These are phyloP conservation scores for Gastrolobium bilobum DNA, from an alignment of 306 rosid genomes.

Conservation along the genomic window DNA sequence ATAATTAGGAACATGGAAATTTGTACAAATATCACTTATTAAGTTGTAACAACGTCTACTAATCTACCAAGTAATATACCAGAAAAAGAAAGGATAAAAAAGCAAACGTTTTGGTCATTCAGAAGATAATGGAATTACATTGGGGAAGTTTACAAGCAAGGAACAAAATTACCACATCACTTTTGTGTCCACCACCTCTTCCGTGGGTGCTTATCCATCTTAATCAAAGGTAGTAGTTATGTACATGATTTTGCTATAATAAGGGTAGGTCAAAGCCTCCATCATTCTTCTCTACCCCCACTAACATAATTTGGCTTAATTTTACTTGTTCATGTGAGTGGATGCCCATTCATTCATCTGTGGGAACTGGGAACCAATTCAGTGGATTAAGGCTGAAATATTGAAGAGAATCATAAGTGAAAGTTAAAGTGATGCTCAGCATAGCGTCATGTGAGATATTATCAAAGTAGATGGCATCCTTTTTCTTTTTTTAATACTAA, in stretches of 20 bases:
- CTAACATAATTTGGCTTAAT: too few relatives aligned
- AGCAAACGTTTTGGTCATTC: neutral
- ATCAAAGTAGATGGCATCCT: too few relatives aligned
- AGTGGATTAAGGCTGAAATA: too few relatives aligned
- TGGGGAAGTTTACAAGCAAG: constrained; percentile 5
- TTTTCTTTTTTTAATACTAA: too few relatives aligned
- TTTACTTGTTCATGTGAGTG: too few relatives aligned
- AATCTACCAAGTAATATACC: neutral
- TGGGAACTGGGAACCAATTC: too few relatives aligned
- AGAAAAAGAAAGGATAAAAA: neutral
- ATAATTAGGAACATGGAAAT: neutral
- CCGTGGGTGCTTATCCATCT: neutral
- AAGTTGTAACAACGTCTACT: constrained; percentile 11
- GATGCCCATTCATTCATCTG: too few relatives aligned
- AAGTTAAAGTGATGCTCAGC: too few relatives aligned
- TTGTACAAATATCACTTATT: neutral
- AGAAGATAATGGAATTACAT: neutral
- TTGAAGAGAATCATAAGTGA: too few relatives aligned
- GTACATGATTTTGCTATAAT: too few relatives aligned
- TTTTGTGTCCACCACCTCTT: neutral
- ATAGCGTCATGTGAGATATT: too few relatives aligned
- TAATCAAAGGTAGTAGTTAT: neutral
- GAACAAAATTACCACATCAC: neutral
- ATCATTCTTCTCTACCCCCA: too few relatives aligned
- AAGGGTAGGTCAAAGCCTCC: neutral